Evolutionary conservation across 257 asterid genomes (phyloP), one percentile per base, ranked within the genome.

Genomic region (Solanum sitiens): DNA sequence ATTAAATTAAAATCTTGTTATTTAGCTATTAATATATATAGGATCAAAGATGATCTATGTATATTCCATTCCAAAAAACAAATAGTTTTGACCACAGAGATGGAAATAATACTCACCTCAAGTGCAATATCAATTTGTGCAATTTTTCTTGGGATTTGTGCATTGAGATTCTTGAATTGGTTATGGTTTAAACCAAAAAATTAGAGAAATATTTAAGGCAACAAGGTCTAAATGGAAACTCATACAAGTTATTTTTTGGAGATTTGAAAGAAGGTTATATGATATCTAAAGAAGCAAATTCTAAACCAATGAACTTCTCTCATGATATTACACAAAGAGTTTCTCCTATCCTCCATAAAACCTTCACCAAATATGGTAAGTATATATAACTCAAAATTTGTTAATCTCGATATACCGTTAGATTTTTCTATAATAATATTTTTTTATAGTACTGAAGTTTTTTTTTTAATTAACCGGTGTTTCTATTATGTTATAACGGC

Each of bases 151-250:
- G 75, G 77, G n/a, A 23, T 77, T 14, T 70, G 23, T 56, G 87
- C 71, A 25, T 87, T 87, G 91, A 89, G 30, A 84, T 47, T 85
- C 35, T 89, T 85, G 90, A 87, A 88, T 68, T 72, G 83, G 88
- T 72, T 42, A 11, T 89, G 92, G 91, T 67, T 90, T 8, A 74
- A 39, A 15, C 92, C 92, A 15, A 90, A 77, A 87, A 74, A 73
- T 27, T 80, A 47, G 92, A 90, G 90, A 90, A 90, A 83, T 20
- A 47, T 23, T 89, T 89, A 25, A 87, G 88, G 21, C 13, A 37
- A 1, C 88, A 87, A 37, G 91, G 92, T 45, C 59, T 90, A 47
- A 32, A 23, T 7, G 92, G 91, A 35, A 88, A 89, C 86, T 71
- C 91, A 11, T 90, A 88, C 70, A 44, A 84, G 33, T 30, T 89